Evolutionary conservation across 352 stramenopile genomes (phyloP), one percentile per base, ranked within the genome.

Genomic region (Saprolegnia diclina): DNA sequence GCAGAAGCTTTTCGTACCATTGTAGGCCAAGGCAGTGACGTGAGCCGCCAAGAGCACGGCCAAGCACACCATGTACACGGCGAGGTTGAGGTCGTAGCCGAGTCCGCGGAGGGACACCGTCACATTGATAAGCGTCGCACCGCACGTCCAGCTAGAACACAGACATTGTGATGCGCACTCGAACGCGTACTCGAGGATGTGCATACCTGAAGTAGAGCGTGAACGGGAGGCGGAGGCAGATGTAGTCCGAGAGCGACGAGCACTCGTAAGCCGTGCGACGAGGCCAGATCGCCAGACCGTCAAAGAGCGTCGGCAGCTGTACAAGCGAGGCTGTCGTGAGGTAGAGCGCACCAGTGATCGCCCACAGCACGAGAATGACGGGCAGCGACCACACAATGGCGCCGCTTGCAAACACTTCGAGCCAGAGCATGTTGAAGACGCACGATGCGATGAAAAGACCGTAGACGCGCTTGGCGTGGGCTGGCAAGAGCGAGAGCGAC

Each of bases 141-240:
- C 82, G 50, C 76, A 87, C 7, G 79, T 89, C 84, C 84, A 92
- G 19, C 79, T 80, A 57, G 89, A 92, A 64, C 90, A 92, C 35
- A 87, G 46, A 22, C 5, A 5, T 35, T 35, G 29, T 48, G 42
- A 48, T 48, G 42, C 2, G 11, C 7, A 10, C 1, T 48, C 42
- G 18, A 10, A n/a, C 10, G 42, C 42, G 73, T 79, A 22, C n/a
- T 90, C 38, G 11, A 76, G 79, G 46, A 92, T 73, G 69, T 90
- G 82, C 35, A 77, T 89, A 46, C 80, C 63, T 48, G 32, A 89
- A 16, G 72, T 77, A 90, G 29, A 78, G 81, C 42, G 75, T 75
- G 78, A 79, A 91, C 40, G 74, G 73, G 40, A 83, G 69, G 35
- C 77, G 75, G 45, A 88, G 84, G 44, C 76, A 73, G 14, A 74